Evolutionary conservation across 1,139 yeast species (phyloP).

Genomic region (Suhomyces ambrosiae): DNA sequence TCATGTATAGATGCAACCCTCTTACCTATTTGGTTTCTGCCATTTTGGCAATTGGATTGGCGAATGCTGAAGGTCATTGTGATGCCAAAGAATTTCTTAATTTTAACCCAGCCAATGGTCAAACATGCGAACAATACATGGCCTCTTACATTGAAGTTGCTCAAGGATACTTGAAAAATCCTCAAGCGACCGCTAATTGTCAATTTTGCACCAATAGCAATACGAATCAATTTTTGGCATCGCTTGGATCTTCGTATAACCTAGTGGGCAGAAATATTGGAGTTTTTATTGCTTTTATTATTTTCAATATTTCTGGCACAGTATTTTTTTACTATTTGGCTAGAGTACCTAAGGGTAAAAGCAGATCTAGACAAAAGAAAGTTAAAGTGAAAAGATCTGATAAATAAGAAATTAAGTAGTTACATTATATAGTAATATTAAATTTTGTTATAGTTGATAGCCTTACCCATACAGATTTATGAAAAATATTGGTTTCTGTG

Average conservation of each 20-base stretch:
- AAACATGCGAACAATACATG: constrained; percentile 59
- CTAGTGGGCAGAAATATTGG: constrained; percentile 13
- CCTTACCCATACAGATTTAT: no score
- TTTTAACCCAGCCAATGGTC: constrained; percentile 50
- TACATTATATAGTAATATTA: no score
- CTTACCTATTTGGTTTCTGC: constrained; percentile 63
- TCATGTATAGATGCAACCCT: constrained; percentile 67
- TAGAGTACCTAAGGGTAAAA: constrained; percentile 62
- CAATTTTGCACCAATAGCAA: constrained; percentile 49
- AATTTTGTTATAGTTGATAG: no score
- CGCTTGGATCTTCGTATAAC: constrained; percentile 12
- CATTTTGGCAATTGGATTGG: constrained; percentile 55
- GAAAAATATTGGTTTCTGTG: no score
- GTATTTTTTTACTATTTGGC: constrained; percentile 68
- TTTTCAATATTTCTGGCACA: constrained; percentile 54
- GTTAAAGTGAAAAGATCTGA: neutral
- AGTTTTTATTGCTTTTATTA: constrained; percentile 32
- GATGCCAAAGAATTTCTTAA: constrained; percentile 45
- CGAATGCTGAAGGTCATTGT: constrained; percentile 53
- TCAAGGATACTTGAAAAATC: constrained; percentile 54
- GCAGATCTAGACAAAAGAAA: constrained; percentile 4
- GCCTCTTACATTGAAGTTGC: constrained; percentile 40
- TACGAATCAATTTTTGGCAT: constrained; percentile 53
- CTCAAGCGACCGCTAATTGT: constrained; percentile 49
- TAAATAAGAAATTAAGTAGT: no score